Conservation (phyloP, 352 stramenopile genomes). For the Albugo laibachii region DNA sequence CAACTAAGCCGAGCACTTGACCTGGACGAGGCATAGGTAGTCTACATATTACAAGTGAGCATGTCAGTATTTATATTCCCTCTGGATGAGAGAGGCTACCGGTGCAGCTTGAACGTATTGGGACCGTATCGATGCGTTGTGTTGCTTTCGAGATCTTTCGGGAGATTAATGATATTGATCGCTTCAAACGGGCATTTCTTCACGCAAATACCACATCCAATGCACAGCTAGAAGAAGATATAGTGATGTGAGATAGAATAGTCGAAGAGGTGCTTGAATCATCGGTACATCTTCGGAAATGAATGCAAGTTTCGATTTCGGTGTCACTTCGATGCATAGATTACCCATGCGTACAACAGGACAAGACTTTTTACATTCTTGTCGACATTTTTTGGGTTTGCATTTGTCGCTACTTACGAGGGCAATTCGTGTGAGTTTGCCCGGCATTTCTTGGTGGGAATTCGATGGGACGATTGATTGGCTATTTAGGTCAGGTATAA, state of each 20-base stretch:
- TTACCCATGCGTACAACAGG: slow-evolving; percentile 98
- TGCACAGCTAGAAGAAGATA: slow-evolving; percentile 81
- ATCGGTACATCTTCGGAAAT: slow-evolving; percentile 83
- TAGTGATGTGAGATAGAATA: slow-evolving; percentile 9
- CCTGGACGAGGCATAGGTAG: slow-evolving; percentile 96
- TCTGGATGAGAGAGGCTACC: slow-evolving; percentile 10
- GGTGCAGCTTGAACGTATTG: slow-evolving; percentile 99
- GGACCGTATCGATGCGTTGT: slow-evolving; percentile 99
- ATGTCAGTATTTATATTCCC: not conserved
- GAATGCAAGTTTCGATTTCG: slow-evolving; percentile 94
- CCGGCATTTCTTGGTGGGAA: slow-evolving; percentile 24
- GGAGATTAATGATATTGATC: slow-evolving; percentile 99
- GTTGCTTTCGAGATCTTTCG: slow-evolving; percentile 96
- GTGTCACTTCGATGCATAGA: slow-evolving; percentile 96
- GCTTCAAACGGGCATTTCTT: slow-evolving; percentile 99
- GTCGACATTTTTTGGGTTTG: slow-evolving; percentile 98
- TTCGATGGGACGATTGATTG: no score
- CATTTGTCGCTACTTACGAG: slow-evolving; percentile 97
- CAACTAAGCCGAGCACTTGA: slow-evolving; percentile 97
- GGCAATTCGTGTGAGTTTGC: slow-evolving; percentile 94
- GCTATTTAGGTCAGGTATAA: no score
- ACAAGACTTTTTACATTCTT: slow-evolving; percentile 99
- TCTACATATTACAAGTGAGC: not conserved
- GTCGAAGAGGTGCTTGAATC: not conserved
- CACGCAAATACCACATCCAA: slow-evolving; percentile 99